phyloP scores from a whole-genome alignment of 2,329 filamentous ascomycete genomes.

The Plectosphaerella cucumerina region DNA sequence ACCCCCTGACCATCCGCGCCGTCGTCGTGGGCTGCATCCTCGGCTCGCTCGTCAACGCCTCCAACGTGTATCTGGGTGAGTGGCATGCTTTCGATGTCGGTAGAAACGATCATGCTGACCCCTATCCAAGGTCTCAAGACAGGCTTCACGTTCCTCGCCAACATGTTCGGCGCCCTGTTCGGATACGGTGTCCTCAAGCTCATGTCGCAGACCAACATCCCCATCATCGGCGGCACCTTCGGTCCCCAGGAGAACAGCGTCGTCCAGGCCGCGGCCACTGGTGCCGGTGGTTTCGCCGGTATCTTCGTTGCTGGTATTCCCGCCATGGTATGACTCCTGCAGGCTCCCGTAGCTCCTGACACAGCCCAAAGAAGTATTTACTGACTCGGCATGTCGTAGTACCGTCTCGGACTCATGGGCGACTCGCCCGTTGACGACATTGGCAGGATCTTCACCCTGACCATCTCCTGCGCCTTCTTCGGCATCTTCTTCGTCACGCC shows the following conservation, averaged over 20 bases:
- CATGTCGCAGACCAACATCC: constrained; percentile 44
- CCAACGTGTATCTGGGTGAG: constrained; percentile 57
- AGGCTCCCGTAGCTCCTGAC: too few species aligned
- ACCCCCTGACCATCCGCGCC: constrained; percentile 52
- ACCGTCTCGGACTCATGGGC: constrained; percentile 47
- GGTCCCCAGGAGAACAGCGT: constrained; percentile 62
- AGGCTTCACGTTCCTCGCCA: constrained; percentile 44
- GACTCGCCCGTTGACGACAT: constrained; percentile 51
- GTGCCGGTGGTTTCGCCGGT: constrained; percentile 52
- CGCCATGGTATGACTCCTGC: too few species aligned
- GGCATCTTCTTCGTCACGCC: constrained; percentile 61
- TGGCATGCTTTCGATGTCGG: background rate
- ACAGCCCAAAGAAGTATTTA: too few species aligned
- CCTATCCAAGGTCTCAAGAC: constrained; percentile 40
- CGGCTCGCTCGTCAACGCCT: constrained; percentile 57
- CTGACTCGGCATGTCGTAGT: too few species aligned
- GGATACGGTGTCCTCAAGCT: constrained; percentile 55
- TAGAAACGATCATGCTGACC: background rate
- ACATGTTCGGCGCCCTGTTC: constrained; percentile 51
- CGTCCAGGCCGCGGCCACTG: constrained; percentile 55
- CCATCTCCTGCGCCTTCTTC: constrained; percentile 57
- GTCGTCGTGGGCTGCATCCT: constrained; percentile 50
- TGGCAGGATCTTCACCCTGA: constrained; percentile 54
- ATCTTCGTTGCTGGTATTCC: constrained; percentile 58
- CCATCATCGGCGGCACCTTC: constrained; percentile 49